phyloP scores from a whole-genome alignment of 169 alveolate genomes.

The Neospora caninum region DNA sequence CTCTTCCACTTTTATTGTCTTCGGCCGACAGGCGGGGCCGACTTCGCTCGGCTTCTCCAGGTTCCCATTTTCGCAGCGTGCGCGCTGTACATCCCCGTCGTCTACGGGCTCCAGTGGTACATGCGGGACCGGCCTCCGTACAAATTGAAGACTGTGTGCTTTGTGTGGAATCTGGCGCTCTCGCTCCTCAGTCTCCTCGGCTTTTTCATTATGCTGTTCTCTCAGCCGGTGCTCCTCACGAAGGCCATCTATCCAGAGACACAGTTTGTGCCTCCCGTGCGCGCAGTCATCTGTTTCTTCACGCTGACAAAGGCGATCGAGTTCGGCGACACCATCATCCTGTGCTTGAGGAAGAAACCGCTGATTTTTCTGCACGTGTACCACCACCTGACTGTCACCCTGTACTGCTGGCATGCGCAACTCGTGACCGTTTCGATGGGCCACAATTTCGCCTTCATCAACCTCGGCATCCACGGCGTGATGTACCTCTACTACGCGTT shows the following conservation, averaged over 20 bases:
- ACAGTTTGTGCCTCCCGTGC: constrained; percentile 54
- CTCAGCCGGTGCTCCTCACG: constrained; percentile 54
- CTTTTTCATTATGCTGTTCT: constrained; percentile 37
- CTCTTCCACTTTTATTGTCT: constrained; percentile 5
- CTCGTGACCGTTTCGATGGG: constrained; percentile 75
- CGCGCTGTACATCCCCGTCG: constrained; percentile 73
- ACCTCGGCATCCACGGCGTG: constrained; percentile 74
- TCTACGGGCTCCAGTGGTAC: constrained; percentile 55
- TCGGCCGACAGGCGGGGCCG: constrained; percentile 68
- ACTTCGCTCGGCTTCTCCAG: constrained; percentile 64
- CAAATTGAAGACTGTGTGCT: constrained; percentile 5
- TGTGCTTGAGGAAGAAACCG: constrained; percentile 73
- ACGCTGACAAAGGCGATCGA: constrained; percentile 77
- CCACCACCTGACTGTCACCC: constrained; percentile 79
- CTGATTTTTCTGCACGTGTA: constrained; percentile 76
- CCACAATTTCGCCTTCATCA: constrained; percentile 77
- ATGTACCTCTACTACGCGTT: constrained; percentile 79
- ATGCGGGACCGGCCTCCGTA: constrained; percentile 70
- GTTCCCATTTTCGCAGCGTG: constrained; percentile 59
- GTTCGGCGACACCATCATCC: constrained; percentile 78
- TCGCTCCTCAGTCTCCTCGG: constrained; percentile 58
- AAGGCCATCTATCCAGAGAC: constrained; percentile 53
- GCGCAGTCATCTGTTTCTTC: constrained; percentile 77
- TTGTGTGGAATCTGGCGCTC: constrained; percentile 58
- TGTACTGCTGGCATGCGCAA: constrained; percentile 80